Base-by-base conservation (phyloP, 2,329 filamentous ascomycete species). In the Fusarium cyanostomum region DNA sequence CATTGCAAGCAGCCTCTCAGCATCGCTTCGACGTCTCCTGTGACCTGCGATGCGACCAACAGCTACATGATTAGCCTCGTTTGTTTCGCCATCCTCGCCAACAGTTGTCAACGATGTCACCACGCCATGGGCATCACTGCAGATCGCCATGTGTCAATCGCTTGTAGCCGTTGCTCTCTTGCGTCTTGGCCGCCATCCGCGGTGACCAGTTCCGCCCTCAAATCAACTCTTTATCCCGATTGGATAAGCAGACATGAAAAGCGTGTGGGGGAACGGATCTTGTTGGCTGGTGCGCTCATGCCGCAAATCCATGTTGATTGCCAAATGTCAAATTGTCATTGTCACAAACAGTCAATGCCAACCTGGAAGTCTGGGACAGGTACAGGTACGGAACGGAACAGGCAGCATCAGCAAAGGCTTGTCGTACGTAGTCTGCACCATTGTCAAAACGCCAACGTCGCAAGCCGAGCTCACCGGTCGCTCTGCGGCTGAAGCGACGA, bases 291-390 rank as follows among this genome's bases (percentile, higher is more conserved):
- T 49, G 45, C 45, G 45, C 45, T 49, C 45, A 16, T 49, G 45
- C 45, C 38, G 45, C 34, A 18, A 44, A 64, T 56, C 59, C 61
- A 64, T 64, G 45, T 38, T 52, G 33, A 38, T 18, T 49, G 34
- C 38, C 45, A 49, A 49, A 35, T 38, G 45, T 48, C 44, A 48
- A 48, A 33, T 18, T 48, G 44, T 35, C 44, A 48, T 26, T 12
- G 30, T 48, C 21, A 37, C 44, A 35, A 35, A 48, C 31, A 48
- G 45, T 61, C 61, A 42, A 65, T 65, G 61, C 56, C 52, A 65
- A 49, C 56, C 60, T 52, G 60, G 56, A 41, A 42, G 30, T 37
- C 13, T 16, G 37, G 59, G 21, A 21, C 21, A 6, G 21, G 21
- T 21, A 21, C 21, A 21, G 21, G 21, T 21, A 21, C 21, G 6